phyloP scores from a whole-genome alignment of 768 basidiomycete species.

The Rhodotorula kratochvilovae region DNA sequence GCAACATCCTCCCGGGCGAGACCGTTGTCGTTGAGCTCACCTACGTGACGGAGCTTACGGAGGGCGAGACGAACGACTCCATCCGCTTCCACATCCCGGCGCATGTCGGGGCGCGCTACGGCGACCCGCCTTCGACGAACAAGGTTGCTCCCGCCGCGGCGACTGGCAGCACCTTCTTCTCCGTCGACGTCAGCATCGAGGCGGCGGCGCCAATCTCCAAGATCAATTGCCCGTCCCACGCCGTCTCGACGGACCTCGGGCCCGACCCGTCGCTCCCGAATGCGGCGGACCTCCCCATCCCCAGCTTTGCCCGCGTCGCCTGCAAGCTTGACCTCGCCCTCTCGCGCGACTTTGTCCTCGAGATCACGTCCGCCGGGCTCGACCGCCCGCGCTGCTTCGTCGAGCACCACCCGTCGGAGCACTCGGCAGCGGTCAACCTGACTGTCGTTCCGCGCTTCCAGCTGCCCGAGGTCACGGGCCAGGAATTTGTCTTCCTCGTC shows the following conservation, averaged over 20 bases:
- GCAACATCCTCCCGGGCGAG: constrained; percentile 18
- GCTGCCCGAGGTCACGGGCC: constrained; percentile 48
- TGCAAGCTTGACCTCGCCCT: constrained; percentile 33
- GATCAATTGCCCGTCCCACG: constrained; percentile 37
- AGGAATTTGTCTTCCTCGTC: constrained; percentile 60
- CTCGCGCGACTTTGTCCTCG: constrained; percentile 56
- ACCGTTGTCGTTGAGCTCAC: constrained; percentile 41
- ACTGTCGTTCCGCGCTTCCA: constrained; percentile 58
- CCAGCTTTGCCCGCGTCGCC: constrained; percentile 47
- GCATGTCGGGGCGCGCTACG: constrained; percentile 57
- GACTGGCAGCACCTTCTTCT: constrained; percentile 41
- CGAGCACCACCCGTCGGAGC: constrained; percentile 43
- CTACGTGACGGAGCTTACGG: constrained; percentile 58
- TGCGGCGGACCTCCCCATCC: constrained; percentile 50
- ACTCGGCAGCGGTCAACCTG: constrained; percentile 54
- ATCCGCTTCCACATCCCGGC: constrained; percentile 59
- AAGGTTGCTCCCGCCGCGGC: constrained; percentile 43
- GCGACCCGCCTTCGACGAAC: constrained; percentile 51
- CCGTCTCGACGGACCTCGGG: constrained; percentile 29
- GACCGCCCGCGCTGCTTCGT: constrained; percentile 59
- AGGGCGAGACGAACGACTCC: constrained; percentile 54
- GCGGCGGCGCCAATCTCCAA: constrained; percentile 27
- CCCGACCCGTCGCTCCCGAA: constrained; percentile 8
- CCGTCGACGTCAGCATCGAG: constrained; percentile 28
- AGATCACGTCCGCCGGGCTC: constrained; percentile 54